Base-by-base conservation (phyloP, 345 rosid species). In the Eucalyptus shirleyi region DNA sequence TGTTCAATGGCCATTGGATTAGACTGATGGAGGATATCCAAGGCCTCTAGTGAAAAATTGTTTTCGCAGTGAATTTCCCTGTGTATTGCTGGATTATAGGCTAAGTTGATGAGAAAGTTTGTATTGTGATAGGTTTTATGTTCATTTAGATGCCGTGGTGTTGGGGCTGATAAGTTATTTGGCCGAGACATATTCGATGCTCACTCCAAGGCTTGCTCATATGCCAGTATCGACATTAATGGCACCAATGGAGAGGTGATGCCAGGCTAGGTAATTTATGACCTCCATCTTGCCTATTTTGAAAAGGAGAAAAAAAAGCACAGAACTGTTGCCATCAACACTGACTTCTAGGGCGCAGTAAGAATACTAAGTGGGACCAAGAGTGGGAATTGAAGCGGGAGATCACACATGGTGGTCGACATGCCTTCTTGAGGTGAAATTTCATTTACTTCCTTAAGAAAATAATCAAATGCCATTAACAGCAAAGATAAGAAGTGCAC, bases 361-460 rank as follows among this genome's bases (percentile, higher is more conserved):
- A 98, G 99, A 96, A 89, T 98, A 94, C 93, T 99, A 97, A 92
- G 99, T 96, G 18, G 99, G 99, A 82, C 99, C 99, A 7, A 98
- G 98, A 72, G 97, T 98, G 34, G 99, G 99, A 87, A 95, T 98
- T 89, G 99, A 97, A 5, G 99, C 99, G 45, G 99, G 93, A 91
- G 98, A 98, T 91, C 96, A 96, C 86, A 94, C 97, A 55, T 98
- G 99, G 98, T 91, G 93, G 91, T 96, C 99, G 23, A 95, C 99
- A 96, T 97, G 96, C 95, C 94, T 98, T 92, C 99, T 97, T 77
- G 98, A 97, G 99, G 99, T 95, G 93, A 83, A 23, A 14, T 83
- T 28, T 24, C 47, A 18, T 1, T 88, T 51, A 51, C 34, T 51
- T 50, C 23, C 23, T 50, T 23, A 40, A 18, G 69, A 51, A 56